Conservation (phyloP, 352 stramenopile genomes). For the Globisporangium sylvaticum region DNA sequence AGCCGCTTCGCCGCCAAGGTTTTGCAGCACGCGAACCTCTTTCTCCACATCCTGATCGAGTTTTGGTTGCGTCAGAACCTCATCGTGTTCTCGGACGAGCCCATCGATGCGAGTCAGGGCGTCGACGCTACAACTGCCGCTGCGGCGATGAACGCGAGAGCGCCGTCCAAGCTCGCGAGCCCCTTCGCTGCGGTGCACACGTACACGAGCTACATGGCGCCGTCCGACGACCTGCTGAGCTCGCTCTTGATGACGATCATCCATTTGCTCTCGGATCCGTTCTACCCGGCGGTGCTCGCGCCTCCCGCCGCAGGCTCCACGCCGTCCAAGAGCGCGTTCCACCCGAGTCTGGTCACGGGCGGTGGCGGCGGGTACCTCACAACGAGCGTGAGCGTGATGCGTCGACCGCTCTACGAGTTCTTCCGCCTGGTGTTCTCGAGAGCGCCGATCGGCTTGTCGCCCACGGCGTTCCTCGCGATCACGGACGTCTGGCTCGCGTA, state of each 20-base stretch:
- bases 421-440: slow-evolving; percentile 81
- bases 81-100: slow-evolving; percentile 77
- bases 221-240: slow-evolving; percentile 78
- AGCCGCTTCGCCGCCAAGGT: slow-evolving; percentile 79
- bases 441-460: slow-evolving; percentile 67
- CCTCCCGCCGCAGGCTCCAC: slow-evolving; percentile 20
- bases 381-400: slow-evolving; percentile 67
- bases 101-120: slow-evolving; percentile 16
- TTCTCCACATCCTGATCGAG: slow-evolving; percentile 84
- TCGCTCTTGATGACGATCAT: slow-evolving; percentile 81
- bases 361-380: slow-evolving; percentile 63
- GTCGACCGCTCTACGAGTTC: slow-evolving; percentile 79
- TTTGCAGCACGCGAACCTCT: slow-evolving; percentile 73
- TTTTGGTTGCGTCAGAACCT: slow-evolving; percentile 89
- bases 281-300: slow-evolving; percentile 55
- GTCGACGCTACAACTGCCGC: slow-evolving; percentile 2
- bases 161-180: slow-evolving; percentile 39
- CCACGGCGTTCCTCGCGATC: slow-evolving; percentile 78
- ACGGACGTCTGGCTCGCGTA: slow-evolving; percentile 86
- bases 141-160: slow-evolving; percentile 3
- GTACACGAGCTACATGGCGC: slow-evolving; percentile 80
- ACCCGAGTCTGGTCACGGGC: slow-evolving; percentile 24
- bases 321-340: slow-evolving; percentile 13
- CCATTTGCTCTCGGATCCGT: slow-evolving; percentile 76
- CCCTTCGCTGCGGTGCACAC: slow-evolving; percentile 76